Percentiles rank a stretch among this genome's conserved stretches.
Conservation (phyloP, 2,329 filamentous ascomycete genomes). For the Ciborinia camelliae region DNA sequence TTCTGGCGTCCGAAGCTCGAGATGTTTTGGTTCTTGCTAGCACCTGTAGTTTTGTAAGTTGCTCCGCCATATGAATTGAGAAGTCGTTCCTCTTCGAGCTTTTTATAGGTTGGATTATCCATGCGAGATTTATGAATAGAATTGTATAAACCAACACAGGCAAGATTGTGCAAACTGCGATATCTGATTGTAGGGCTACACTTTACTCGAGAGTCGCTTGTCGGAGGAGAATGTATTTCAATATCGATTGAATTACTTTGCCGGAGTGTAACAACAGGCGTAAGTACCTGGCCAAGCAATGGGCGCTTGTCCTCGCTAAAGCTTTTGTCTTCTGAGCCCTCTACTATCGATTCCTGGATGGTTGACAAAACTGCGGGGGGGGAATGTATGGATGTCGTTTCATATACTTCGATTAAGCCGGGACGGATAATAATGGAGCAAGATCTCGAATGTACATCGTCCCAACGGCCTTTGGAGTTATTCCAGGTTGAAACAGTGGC, state of each 20-base stretch:
- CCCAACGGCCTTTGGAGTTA: constrained; percentile 57
- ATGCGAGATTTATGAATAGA: constrained; percentile 86
- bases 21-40: constrained; percentile 45
- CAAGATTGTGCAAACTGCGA: constrained; percentile 70
- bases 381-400: constrained; percentile 39
- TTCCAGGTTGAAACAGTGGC: constrained; percentile 61
- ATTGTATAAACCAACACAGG: constrained; percentile 78
- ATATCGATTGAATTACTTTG: constrained; percentile 92
- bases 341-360: constrained; percentile 18
- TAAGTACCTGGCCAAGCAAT: constrained; percentile 74
- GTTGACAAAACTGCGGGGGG: constrained; percentile 9
- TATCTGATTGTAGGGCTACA: constrained; percentile 69
- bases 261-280: constrained; percentile 83
- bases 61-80: constrained; percentile 66
- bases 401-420: constrained; percentile 57
- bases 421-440: constrained; percentile 56
- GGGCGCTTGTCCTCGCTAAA: constrained; percentile 41
- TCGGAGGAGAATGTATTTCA: constrained; percentile 84
- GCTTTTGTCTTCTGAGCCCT: constrained; percentile 26
- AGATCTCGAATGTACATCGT: constrained; percentile 50
- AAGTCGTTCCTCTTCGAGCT: constrained; percentile 61
- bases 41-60: constrained; percentile 43
- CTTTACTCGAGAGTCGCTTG: constrained; percentile 65
- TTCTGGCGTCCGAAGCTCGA: constrained; percentile 44
- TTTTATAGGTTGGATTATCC: constrained; percentile 85